Percentiles rank a stretch among this genome's conserved stretches.
Conservation (phyloP, 495 filamentous ascomycete species). For the Penicillium turbatum region DNA sequence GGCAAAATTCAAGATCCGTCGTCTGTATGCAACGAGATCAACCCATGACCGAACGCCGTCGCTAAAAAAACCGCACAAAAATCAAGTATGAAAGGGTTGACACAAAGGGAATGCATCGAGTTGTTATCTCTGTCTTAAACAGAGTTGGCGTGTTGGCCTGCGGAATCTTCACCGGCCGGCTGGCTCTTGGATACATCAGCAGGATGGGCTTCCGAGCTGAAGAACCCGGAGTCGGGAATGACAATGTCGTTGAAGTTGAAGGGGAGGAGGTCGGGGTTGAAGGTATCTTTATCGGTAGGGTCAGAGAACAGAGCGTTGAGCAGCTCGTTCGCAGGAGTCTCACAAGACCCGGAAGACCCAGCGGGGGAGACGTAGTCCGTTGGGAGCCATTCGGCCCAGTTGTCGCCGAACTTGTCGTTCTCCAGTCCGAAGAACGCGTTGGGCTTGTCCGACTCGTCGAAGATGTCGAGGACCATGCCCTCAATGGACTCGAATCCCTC, state of each 20-base stretch:
- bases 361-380: slow-evolving; percentile 34
- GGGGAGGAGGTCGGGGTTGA: slow-evolving; percentile 27
- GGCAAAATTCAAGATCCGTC: not conserved
- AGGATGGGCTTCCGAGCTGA: slow-evolving; percentile 37
- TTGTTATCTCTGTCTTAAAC: slow-evolving; percentile 6
- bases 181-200: slow-evolving; percentile 27
- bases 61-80: slow-evolving; percentile 26
- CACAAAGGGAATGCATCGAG: slow-evolving; percentile 6
- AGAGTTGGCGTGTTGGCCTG: slow-evolving; percentile 18
- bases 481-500: slow-evolving; percentile 32
- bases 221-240: slow-evolving; percentile 39
- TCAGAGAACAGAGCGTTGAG: slow-evolving; percentile 42
- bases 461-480: slow-evolving; percentile 42
- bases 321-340: slow-evolving; percentile 30
- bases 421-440: slow-evolving; percentile 27
- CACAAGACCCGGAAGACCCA: slow-evolving; percentile 28
- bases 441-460: slow-evolving; percentile 26
- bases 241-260: slow-evolving; percentile 29
- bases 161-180: slow-evolving; percentile 12
- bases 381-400: slow-evolving; percentile 42
- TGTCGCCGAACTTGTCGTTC: slow-evolving; percentile 19
- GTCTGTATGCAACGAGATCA: slow-evolving; percentile 8
- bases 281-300: slow-evolving; percentile 29
- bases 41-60: slow-evolving; percentile 35
- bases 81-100: slow-evolving; percentile 5